Evolutionary conservation across 179 eudicot species (phyloP).

Genomic region (Drosera spatulata): DNA sequence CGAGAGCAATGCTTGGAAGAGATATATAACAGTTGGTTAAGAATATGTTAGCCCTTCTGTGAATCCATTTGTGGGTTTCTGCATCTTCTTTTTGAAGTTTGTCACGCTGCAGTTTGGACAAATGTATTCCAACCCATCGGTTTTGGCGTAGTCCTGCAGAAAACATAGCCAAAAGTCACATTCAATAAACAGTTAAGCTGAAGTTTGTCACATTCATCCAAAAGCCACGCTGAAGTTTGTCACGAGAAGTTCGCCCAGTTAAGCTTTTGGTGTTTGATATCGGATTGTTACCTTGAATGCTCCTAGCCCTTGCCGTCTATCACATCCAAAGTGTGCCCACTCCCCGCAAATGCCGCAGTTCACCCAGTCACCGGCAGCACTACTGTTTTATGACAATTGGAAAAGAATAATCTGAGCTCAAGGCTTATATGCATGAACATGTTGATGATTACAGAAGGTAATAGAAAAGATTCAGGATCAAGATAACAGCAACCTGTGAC

Average conservation of each 20-base stretch:
- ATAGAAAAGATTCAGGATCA: neutral
- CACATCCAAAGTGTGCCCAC: constrained; percentile 99
- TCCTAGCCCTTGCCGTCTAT: constrained; percentile 93
- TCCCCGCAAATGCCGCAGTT: constrained; percentile 95
- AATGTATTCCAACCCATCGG: constrained; percentile 95
- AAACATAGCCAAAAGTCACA: neutral
- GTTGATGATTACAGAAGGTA: neutral
- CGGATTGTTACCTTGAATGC: constrained; percentile 67
- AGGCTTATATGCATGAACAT: too few relatives aligned
- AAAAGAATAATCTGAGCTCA: neutral
- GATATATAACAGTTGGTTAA: neutral
- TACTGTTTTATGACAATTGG: constrained; percentile 37
- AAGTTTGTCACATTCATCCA: too few relatives aligned
- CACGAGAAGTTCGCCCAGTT: too few relatives aligned
- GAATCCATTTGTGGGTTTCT: constrained; percentile 63
- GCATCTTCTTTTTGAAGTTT: constrained; percentile 73
- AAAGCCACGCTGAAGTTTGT: too few relatives aligned
- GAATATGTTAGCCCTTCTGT: constrained; percentile 31
- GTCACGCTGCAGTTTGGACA: constrained; percentile 95
- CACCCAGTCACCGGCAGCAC: constrained; percentile 99
- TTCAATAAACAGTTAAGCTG: neutral
- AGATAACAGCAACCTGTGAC: constrained; percentile 58
- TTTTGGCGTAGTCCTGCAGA: constrained; percentile 92
- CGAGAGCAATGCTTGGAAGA: neutral
- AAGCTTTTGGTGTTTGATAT: too few relatives aligned